phyloP scores from a whole-genome alignment of 2,329 filamentous ascomycete genomes.

The Ophiognomonia clavigignenti-juglandacearum region DNA sequence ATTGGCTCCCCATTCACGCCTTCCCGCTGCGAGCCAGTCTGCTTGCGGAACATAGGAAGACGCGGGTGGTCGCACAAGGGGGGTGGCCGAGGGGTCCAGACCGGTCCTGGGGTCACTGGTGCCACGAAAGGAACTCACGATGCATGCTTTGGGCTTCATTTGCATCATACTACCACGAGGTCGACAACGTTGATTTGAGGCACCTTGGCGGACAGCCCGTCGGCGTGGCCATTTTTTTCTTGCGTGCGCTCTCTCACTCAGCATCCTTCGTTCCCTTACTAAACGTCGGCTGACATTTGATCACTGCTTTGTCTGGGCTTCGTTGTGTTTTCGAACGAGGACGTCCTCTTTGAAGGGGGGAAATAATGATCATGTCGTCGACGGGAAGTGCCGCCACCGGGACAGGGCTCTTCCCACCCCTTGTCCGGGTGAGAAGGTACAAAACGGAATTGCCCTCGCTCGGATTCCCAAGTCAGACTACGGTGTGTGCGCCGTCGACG shows the following conservation, averaged over 20 bases:
- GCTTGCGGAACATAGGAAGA: constrained; percentile 4
- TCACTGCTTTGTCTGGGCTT: too few relatives aligned
- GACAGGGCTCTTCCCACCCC: background rate
- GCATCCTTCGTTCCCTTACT: too few relatives aligned
- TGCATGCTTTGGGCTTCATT: constrained; percentile 12
- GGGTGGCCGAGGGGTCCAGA: constrained; percentile 3
- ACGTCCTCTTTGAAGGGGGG: too few relatives aligned
- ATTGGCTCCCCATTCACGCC: background rate
- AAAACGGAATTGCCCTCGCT: background rate
- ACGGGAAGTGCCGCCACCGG: background rate
- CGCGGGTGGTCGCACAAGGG: constrained; percentile 6
- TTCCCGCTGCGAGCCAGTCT: too few relatives aligned
- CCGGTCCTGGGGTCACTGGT: constrained; percentile 9
- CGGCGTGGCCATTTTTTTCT: too few relatives aligned
- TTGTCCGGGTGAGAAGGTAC: too few relatives aligned
- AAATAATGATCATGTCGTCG: background rate
- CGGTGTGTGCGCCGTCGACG: background rate
- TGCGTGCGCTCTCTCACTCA: too few relatives aligned
- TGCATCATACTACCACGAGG: constrained; percentile 10
- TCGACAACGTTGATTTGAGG: background rate
- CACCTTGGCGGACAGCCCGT: background rate
- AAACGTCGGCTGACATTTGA: too few relatives aligned
- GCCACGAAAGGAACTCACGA: constrained; percentile 7
- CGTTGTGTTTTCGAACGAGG: too few relatives aligned
- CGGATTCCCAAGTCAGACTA: constrained; percentile 1